Base-by-base conservation (phyloP, 1,284 basidiomycete species). In the Malassezia pachydermatis region DNA sequence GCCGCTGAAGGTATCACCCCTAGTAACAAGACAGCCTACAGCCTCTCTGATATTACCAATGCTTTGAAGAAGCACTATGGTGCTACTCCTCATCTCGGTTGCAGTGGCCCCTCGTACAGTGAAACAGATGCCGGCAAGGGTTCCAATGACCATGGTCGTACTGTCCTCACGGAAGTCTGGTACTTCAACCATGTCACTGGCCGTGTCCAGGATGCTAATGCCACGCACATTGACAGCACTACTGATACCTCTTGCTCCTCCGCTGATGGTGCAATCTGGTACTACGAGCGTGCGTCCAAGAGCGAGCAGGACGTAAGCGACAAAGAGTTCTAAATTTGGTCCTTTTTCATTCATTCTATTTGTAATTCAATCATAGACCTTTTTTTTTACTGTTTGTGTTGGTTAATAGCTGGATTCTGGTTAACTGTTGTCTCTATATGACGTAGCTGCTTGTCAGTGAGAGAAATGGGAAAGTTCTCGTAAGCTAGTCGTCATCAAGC, bases 141-240 rank as follows among this genome's bases (percentile, higher is more conserved):
- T 24, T 24, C 24, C 4, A 39, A 20, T 13, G 44, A 46, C 22
- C 19, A 32, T 25, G 44, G 44, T 24, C 2, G 5, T 11, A 46
- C 44, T 2, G 36, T 33, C 6, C 36, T 46, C 7, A 25, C 22
- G 4, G 44, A 46, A 20, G 36, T 46, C 9, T 46, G 44, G 44
- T 46, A 46, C 36, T 39, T 46, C 29, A 39, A 24, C 28, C 27
- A 46, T 23, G 44, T 23, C 8, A 30, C 16, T n/a, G 44, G 44
- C 8, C 36, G 44, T n/a, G 32, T 33, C 7, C 44, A 46, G 20
- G 44, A 46, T 8, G 20, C 8, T 2, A 20, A 39, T 30, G 22
- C 29, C 4, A 25, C 14, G 2, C 20, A 29, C 20, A 19, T 46
- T 30, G 44, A 46, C 29, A 35, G 32, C 23, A 8, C 27, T 5